A percentile compares a stretch with the other conserved stretches of the same genome.
Evolutionary conservation across 75 land plant species (phyloP).

Genomic region (Adiantum capillusveneris): DNA sequence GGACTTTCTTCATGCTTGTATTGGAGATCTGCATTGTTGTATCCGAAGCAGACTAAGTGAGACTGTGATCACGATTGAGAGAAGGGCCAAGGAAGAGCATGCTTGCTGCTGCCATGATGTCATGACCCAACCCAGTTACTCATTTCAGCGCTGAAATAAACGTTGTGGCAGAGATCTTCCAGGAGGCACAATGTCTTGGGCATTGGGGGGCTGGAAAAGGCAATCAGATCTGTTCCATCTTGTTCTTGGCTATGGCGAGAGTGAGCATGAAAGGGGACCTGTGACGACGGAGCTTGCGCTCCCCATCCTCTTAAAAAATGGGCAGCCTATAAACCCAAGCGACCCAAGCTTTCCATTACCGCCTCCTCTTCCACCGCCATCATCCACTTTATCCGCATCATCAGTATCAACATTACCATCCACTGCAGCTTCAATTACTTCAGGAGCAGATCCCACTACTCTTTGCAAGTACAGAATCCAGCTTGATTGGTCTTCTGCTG

Average conservation of each 20-base stretch:
- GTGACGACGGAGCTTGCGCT: conserved; percentile 12
- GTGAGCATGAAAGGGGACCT: conserved; percentile 6
- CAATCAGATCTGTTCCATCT: conserved; percentile 74
- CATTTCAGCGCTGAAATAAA: not conserved
- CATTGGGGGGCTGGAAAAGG: conserved; percentile 83
- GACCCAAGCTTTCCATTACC: conserved; percentile 6
- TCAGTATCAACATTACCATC: not conserved
- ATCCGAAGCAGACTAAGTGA: no score
- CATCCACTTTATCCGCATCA: no score
- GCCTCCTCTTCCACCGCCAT: no score
- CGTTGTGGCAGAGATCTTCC: not conserved
- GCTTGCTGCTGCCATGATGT: no score
- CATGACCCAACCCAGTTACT: no score
- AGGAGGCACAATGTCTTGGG: conserved; percentile 34
- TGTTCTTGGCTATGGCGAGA: conserved; percentile 62
- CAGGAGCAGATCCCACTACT: conserved; percentile 18
- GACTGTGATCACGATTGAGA: not conserved
- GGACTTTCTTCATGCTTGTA: no score
- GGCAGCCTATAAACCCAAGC: conserved; percentile 12
- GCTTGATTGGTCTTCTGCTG: conserved; percentile 82
- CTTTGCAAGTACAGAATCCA: conserved; percentile 50
- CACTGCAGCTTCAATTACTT: conserved; percentile 2
- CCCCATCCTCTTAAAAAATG: conserved; percentile 10
- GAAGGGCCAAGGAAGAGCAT: no score
- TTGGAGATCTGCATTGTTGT: no score